Conservation (phyloP, 2,329 filamentous ascomycete species). For the Chaetoscypha palmicola region DNA sequence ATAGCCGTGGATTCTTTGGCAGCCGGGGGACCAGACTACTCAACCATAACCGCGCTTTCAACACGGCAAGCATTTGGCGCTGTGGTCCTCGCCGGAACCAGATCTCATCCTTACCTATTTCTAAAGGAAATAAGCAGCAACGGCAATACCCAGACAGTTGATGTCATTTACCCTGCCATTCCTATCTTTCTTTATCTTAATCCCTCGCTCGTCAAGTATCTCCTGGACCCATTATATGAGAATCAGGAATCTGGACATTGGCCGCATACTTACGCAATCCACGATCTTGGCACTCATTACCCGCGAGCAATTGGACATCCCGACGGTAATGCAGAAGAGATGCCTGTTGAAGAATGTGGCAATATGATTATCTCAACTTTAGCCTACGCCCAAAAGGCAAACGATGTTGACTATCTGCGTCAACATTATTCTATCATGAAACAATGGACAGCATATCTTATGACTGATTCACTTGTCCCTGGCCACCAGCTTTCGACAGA, state of each 20-base stretch:
- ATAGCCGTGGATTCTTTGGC: constrained; percentile 59
- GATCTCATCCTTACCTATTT: constrained; percentile 66
- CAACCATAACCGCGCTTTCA: constrained; percentile 67
- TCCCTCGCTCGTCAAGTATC: constrained; percentile 49
- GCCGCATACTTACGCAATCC: constrained; percentile 63
- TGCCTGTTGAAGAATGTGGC: constrained; percentile 73
- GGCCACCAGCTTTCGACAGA: constrained; percentile 74
- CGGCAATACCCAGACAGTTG: constrained; percentile 80
- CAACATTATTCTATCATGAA: constrained; percentile 66
- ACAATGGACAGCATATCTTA: constrained; percentile 72
- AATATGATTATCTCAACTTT: constrained; percentile 81
- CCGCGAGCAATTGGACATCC: constrained; percentile 64
- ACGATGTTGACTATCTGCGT: constrained; percentile 48
- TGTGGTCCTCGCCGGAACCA: constrained; percentile 64
- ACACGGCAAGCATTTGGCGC: constrained; percentile 78
- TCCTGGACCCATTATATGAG: constrained; percentile 58
- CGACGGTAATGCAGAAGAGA: constrained; percentile 64
- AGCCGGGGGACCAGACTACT: constrained; percentile 67
- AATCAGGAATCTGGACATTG: constrained; percentile 62
- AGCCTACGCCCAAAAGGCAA: constrained; percentile 54
- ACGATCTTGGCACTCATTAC: constrained; percentile 65
- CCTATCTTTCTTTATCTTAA: constrained; percentile 81
- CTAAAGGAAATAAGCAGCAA: constrained; percentile 86
- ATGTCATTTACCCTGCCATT: constrained; percentile 79
- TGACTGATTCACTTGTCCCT: constrained; percentile 66